These are phyloP conservation scores for Botryobasidium botryosum DNA, from an alignment of 768 basidiomycete genomes.

Conservation along the genomic window DNA sequence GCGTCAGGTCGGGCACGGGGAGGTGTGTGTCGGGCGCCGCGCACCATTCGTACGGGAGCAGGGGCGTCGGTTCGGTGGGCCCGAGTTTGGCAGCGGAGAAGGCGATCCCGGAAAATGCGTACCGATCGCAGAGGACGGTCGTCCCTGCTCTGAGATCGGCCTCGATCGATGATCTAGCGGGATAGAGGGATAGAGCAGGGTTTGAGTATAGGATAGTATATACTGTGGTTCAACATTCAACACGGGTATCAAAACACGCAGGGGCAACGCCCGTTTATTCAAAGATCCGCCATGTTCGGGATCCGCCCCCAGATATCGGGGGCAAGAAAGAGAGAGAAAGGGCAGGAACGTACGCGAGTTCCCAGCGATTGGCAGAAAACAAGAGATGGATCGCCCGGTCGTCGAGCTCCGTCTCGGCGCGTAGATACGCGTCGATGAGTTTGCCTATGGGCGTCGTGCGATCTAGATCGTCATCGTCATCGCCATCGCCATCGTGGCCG, in stretches of 20 bases:
- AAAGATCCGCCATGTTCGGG: too few relatives aligned
- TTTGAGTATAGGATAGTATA: too few relatives aligned
- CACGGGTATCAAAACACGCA: neutral
- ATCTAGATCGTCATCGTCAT: too few relatives aligned
- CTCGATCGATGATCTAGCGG: constrained; percentile 43
- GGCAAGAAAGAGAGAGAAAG: neutral
- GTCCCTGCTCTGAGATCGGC: constrained; percentile 47
- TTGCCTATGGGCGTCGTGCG: constrained; percentile 79
- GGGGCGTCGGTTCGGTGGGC: constrained; percentile 22
- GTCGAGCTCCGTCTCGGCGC: constrained; percentile 69
- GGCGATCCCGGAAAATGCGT: constrained; percentile 91
- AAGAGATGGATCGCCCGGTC: constrained; percentile 85
- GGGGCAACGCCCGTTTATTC: too few relatives aligned
- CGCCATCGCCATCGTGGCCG: too few relatives aligned
- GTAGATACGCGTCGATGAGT: constrained; percentile 87
- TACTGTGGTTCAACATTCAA: neutral
- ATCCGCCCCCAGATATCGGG: too few relatives aligned
- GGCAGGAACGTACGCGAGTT: constrained; percentile 45
- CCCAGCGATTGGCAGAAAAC: constrained; percentile 97
- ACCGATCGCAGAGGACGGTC: constrained; percentile 76
- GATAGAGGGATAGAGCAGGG: constrained; percentile 4
- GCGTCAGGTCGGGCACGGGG: constrained; percentile 71
- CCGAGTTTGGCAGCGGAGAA: constrained; percentile 35
- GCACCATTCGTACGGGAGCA: constrained; percentile 69
- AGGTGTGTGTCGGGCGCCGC: constrained; percentile 70